Conservation (phyloP, 2,329 filamentous ascomycete species). For the Trichoderma semiorbis region DNA sequence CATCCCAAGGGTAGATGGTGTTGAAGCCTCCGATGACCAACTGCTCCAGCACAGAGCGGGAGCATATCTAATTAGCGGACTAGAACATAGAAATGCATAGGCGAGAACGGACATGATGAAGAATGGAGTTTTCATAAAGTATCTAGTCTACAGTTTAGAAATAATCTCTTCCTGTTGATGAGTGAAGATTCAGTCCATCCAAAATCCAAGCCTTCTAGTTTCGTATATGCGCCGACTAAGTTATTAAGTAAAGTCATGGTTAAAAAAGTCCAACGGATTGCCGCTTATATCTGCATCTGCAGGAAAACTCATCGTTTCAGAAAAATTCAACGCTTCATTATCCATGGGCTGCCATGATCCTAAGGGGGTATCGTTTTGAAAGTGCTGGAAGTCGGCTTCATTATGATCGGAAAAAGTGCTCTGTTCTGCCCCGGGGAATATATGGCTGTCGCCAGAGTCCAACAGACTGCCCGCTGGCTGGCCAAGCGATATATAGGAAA, state of each 20-base stretch:
- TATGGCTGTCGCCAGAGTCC: constrained; percentile 26
- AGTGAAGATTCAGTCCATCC: background rate
- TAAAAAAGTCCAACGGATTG: constrained; percentile 24
- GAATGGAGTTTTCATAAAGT: background rate
- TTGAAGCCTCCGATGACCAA: background rate
- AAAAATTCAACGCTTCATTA: constrained; percentile 29
- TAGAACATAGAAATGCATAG: background rate
- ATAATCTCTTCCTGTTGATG: background rate
- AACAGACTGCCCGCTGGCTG: constrained; percentile 22
- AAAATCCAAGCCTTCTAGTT: background rate
- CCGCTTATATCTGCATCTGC: constrained; percentile 19
- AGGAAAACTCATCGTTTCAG: constrained; percentile 23
- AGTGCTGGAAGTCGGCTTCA: constrained; percentile 30
- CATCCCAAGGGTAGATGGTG: background rate
- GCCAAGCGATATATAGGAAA: constrained; percentile 24
- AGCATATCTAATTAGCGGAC: background rate
- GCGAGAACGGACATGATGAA: background rate
- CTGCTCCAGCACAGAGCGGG: background rate
- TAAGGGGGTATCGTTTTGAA: constrained; percentile 30
- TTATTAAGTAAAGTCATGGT: background rate
- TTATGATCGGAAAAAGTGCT: constrained; percentile 35
- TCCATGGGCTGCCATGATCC: constrained; percentile 32
- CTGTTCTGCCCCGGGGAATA: constrained; percentile 29
- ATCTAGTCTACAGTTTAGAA: background rate
- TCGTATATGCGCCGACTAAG: background rate